A percentile compares a stretch with the other conserved stretches of the same genome.
These are phyloP conservation scores for Oryza brachyantha DNA, from an alignment of 176 grass and related monocot species.

Conservation along the genomic window DNA sequence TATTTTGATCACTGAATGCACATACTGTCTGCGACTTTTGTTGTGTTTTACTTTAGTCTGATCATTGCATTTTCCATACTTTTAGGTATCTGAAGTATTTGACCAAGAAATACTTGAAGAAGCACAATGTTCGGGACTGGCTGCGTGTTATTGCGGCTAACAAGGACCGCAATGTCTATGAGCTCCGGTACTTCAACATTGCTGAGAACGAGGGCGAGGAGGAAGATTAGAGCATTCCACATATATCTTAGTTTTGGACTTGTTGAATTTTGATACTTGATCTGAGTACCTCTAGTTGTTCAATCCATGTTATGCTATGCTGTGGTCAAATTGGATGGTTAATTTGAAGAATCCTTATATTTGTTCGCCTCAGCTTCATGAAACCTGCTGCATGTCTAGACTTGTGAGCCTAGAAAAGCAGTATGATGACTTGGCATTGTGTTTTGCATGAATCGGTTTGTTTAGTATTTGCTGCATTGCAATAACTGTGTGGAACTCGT, in stretches of 20 bases:
- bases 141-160: conserved; percentile 76
- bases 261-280: conserved; percentile 44
- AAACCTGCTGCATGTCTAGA: neutral
- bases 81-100: conserved; percentile 87
- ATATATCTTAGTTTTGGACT: conserved; percentile 37
- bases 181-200: conserved; percentile 58
- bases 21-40: neutral
- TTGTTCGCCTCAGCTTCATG: neutral
- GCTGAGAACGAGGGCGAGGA: conserved; percentile 87
- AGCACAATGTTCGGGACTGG: conserved; percentile 91
- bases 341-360: conserved; percentile 39
- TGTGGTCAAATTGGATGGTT: conserved; percentile 17
- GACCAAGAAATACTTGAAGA: conserved; percentile 95
- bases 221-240: conserved; percentile 55
- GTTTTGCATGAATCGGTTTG: neutral
- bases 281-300: conserved; percentile 30
- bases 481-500: neutral
- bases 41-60: neutral
- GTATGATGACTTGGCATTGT: neutral
- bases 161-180: conserved; percentile 60
- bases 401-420: neutral
- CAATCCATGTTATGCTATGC: conserved; percentile 25
- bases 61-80: neutral
- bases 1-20: neutral
- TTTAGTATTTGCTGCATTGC: neutral